phyloP scores from a whole-genome alignment of 1,139 yeast species.

The Suhomyces choctaworum region DNA sequence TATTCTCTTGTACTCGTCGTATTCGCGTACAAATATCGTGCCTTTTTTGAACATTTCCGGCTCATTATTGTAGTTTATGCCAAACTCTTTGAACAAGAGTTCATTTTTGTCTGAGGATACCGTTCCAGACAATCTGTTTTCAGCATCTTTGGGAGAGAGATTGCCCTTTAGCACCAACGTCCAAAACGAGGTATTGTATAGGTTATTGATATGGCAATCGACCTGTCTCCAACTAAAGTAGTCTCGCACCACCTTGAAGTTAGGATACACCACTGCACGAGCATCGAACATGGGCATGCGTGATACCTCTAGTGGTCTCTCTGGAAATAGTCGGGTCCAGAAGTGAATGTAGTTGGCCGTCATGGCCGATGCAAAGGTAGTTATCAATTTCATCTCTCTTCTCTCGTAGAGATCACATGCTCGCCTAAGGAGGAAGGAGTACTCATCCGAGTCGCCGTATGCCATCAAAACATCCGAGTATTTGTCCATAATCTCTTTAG shows the following conservation, averaged over 20 bases:
- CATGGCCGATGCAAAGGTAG: slow-evolving; percentile 80
- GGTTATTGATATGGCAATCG: slow-evolving; percentile 92
- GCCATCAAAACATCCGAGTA: slow-evolving; percentile 77
- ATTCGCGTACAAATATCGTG: slow-evolving; percentile 64
- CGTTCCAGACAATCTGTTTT: slow-evolving; percentile 70
- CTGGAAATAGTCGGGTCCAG: slow-evolving; percentile 66
- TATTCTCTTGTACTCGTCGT: slow-evolving; percentile 16
- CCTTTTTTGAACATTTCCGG: slow-evolving; percentile 89
- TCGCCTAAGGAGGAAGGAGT: slow-evolving; percentile 70
- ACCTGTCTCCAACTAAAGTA: slow-evolving; percentile 95
- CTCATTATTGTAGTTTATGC: slow-evolving; percentile 87
- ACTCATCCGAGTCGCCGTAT: slow-evolving; percentile 96
- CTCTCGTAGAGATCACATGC: slow-evolving; percentile 73
- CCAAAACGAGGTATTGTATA: slow-evolving; percentile 96
- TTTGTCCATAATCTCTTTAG: slow-evolving; percentile 58
- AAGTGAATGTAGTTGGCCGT: slow-evolving; percentile 69
- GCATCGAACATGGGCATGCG: slow-evolving; percentile 88
- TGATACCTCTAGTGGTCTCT: slow-evolving; percentile 32
- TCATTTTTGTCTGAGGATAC: slow-evolving; percentile 85
- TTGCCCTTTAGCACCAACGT: slow-evolving; percentile 71
- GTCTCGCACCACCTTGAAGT: slow-evolving; percentile 59
- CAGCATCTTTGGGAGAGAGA: slow-evolving; percentile 74
- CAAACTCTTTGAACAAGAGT: slow-evolving; percentile 71
- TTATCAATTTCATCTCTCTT: slow-evolving; percentile 73
- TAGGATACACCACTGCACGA: slow-evolving; percentile 85